These are phyloP conservation scores for Claviceps sp. DNA, from an alignment of 2,329 filamentous ascomycete genomes.

Conservation along the genomic window DNA sequence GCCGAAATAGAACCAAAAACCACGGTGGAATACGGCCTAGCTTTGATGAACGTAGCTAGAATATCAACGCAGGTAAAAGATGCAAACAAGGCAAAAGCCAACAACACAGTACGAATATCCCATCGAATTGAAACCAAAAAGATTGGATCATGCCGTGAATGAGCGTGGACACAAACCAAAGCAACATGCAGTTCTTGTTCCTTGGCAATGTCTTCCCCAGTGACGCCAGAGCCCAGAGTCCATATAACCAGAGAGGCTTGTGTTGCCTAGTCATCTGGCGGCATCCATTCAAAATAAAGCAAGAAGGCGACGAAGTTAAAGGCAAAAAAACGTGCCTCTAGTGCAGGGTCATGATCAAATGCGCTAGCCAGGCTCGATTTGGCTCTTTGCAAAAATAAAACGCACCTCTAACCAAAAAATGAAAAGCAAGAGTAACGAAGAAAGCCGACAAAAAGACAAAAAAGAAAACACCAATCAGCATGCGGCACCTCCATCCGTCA, in stretches of 20 bases:
- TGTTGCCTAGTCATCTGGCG: conserved; percentile 1
- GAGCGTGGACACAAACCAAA: background rate
- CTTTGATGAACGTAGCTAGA: too few species aligned
- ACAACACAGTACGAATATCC: background rate
- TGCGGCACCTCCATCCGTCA: background rate
- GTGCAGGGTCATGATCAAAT: background rate
- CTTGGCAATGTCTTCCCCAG: background rate
- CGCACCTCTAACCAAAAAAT: conserved; percentile 3
- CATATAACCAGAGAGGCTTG: background rate
- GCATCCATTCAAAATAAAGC: conserved; percentile 1
- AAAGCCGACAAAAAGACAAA: background rate
- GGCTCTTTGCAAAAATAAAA: conserved; percentile 2
- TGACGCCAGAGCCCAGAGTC: too few species aligned
- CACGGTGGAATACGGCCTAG: too few species aligned
- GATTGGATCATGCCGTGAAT: background rate
- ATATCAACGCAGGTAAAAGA: background rate
- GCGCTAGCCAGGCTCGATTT: background rate
- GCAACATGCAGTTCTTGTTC: background rate
- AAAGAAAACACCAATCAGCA: background rate
- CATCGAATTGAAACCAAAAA: background rate
- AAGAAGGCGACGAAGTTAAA: background rate
- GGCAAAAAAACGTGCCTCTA: background rate
- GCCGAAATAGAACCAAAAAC: too few species aligned
- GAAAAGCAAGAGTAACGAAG: background rate
- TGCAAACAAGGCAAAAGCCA: background rate